Base-by-base conservation (phyloP, 495 filamentous ascomycete species). In the Sporormia fimetaria region DNA sequence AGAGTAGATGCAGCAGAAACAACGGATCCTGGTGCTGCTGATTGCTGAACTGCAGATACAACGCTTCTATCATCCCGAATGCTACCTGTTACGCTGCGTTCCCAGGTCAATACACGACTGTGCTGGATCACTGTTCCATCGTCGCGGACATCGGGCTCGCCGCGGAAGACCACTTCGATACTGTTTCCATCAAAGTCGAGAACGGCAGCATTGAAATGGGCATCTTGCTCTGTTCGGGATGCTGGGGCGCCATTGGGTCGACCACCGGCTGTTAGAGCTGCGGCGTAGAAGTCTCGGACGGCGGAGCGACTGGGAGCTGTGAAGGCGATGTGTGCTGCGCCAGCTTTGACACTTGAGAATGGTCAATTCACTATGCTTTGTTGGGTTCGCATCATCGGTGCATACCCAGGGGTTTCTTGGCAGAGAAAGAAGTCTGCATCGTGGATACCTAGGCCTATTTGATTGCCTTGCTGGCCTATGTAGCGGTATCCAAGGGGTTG, bases 401-500 rank as follows among this genome's bases (percentile, higher is more conserved):
- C n/a, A n/a, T 62, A 73, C 71, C 69, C 64, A 44, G 65, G 64
- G 33, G 67, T 69, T 45, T 71, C 63, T 47, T 75, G 72, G 9
- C 64, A 68, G 36, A 76, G 61, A 63, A 70, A 76, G 50, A 76
- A 75, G 45, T 75, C 72, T 15, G 71, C 68, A 16, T 67, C 68
- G 21, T 68, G 61, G 15, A 66, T 67, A 12, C 75, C 75, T 49
- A 79, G 70, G 12, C 71, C 74, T 52, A 77, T 71, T 21, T 61
- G 55, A 38, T 68, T 51, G 12, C 62, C 59, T 33, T 57, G 58
- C 22, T 59, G 51, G 8, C 60, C 59, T 25, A 87, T 69, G 57
- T 74, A 92, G 34, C 70, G 70, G 40, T 90, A 76, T 15, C 81
- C 81, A 14, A 92, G 65, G 0, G 84, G 81, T 44, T 81, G 76